A percentile compares a stretch with the other conserved stretches of the same genome.
These are phyloP conservation scores for Fusarium beomiforme DNA, from an alignment of 2,329 filamentous ascomycete species.

Conservation along the genomic window DNA sequence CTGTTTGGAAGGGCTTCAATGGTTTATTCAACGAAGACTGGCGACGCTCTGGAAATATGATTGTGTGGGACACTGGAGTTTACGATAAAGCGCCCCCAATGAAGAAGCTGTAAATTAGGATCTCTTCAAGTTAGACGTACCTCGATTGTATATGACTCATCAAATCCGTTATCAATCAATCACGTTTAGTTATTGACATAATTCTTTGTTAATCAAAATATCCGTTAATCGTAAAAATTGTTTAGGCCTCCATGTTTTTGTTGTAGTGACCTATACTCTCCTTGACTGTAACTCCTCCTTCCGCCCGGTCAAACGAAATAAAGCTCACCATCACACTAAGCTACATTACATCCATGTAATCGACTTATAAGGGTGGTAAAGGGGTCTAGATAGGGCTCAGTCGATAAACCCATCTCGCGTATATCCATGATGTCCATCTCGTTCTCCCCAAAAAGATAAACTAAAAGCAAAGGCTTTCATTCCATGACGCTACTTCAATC, in stretches of 20 bases:
- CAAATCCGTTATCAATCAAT: not conserved
- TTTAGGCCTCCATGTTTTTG: conserved; percentile 18
- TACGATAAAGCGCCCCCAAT: conserved; percentile 32
- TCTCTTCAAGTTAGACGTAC: not conserved
- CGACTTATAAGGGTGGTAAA: conserved; percentile 31
- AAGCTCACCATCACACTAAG: conserved; percentile 22
- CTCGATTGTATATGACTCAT: not conserved
- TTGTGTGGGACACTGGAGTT: conserved; percentile 67
- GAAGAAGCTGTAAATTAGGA: not conserved
- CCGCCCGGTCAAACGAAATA: conserved; percentile 36
- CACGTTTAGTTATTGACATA: not conserved
- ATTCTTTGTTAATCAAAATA: not conserved
- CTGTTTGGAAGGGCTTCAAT: conserved; percentile 68
- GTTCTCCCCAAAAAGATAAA: conserved; percentile 18
- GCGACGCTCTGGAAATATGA: conserved; percentile 63
- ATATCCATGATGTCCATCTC: conserved; percentile 24
- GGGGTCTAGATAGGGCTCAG: conserved; percentile 2
- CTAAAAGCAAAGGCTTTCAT: conserved; percentile 20
- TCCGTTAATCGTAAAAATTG: not conserved
- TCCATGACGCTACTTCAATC: not conserved
- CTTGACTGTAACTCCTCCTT: conserved; percentile 28
- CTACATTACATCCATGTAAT: conserved; percentile 43
- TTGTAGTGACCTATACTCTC: conserved; percentile 38
- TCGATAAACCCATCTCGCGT: conserved; percentile 18
- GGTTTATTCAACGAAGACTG: conserved; percentile 71